Base-by-base conservation (phyloP, 495 filamentous ascomycete genomes). In the Xylaria castorea region DNA sequence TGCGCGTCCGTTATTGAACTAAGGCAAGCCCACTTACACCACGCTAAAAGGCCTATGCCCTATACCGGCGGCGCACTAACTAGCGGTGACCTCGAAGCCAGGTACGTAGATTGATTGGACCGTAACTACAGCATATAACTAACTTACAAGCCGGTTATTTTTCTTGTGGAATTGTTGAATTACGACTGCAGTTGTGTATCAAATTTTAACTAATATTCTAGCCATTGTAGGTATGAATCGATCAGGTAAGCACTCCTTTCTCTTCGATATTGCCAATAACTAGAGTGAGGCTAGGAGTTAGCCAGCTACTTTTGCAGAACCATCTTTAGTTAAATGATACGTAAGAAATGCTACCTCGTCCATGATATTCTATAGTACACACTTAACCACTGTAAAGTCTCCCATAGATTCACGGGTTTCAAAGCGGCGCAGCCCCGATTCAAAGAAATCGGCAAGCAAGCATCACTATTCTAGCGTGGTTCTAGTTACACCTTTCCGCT, bases 41-140 rank as follows among this genome's bases (percentile, higher is more conserved):
- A 42, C 34, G n/a, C 51, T 34, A 42, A 68, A 38, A 16, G 64
- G 46, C 32, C 32, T 36, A 67, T 61, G 64, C 57, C 46, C 46
- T 36, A 53, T 61, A 71, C 57, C 58, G 30, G 58, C 46, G 60
- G 25, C n/a, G 48, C 3, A 40, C 5, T 57, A 46, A 71, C 60
- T 65, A 71, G 69, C 69, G 69, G 69, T 64, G 69, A 71, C 69
- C 36, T 40, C 50, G 48, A 4, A 57, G 48, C 38, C 38, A 42
- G 38, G 38, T 67, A 25, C 34, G 22, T 34, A 42, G 27, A 38
- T 36, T 53, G 46, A 66, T 53, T 66, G 50, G 66, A 25, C 7
- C 22, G 20, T 34, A 50, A 27, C 63, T 34, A 42, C 30, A 22
- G 9, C 32, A 4, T n/a, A 38, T 34, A 40, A 61, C 58, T 34